phyloP scores from a whole-genome alignment of 345 rosid genomes.

The Gossypium bickii region DNA sequence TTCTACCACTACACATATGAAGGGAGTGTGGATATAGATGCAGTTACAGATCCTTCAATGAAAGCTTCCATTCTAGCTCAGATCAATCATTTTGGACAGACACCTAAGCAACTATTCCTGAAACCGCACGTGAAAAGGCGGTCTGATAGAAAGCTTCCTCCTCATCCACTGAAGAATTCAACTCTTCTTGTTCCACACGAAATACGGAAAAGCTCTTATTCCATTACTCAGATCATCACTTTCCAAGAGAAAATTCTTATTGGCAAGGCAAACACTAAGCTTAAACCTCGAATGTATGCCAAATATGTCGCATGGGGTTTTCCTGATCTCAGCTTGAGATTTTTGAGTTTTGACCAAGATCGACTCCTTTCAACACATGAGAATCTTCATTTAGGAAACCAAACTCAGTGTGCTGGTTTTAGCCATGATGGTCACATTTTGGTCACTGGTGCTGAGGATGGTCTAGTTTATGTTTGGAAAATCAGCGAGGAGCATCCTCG shows the following conservation, averaged over 20 bases:
- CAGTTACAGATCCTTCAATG: slow-evolving; percentile 96
- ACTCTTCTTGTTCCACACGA: slow-evolving; percentile 83
- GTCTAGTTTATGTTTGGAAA: slow-evolving; percentile 84
- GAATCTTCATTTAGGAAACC: slow-evolving; percentile 91
- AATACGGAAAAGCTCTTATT: slow-evolving; percentile 63
- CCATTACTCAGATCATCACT: slow-evolving; percentile 74
- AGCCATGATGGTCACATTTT: slow-evolving; percentile 90
- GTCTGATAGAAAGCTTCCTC: slow-evolving; percentile 67
- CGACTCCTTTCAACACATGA: slow-evolving; percentile 90
- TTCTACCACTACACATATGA: slow-evolving; percentile 99
- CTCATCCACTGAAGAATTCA: slow-evolving; percentile 80
- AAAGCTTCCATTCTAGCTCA: slow-evolving; percentile 99
- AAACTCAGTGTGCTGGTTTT: slow-evolving; percentile 78
- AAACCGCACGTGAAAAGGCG: slow-evolving; percentile 88
- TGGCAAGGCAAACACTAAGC: slow-evolving; percentile 61
- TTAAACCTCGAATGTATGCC: slow-evolving; percentile 83
- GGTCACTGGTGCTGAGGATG: slow-evolving; percentile 97
- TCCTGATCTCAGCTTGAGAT: slow-evolving; percentile 93
- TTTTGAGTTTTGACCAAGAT: slow-evolving; percentile 96
- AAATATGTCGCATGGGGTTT: slow-evolving; percentile 96
- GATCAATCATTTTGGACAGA: slow-evolving; percentile 98
- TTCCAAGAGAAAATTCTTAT: slow-evolving; percentile 79
- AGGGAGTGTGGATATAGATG: slow-evolving; percentile 98
- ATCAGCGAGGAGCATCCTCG: slow-evolving; percentile 70
- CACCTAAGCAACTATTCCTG: slow-evolving; percentile 94